Evolutionary conservation across 352 stramenopile genomes (phyloP), one percentile per base, ranked within the genome.

Genomic region (Stramenopiles sp.): DNA sequence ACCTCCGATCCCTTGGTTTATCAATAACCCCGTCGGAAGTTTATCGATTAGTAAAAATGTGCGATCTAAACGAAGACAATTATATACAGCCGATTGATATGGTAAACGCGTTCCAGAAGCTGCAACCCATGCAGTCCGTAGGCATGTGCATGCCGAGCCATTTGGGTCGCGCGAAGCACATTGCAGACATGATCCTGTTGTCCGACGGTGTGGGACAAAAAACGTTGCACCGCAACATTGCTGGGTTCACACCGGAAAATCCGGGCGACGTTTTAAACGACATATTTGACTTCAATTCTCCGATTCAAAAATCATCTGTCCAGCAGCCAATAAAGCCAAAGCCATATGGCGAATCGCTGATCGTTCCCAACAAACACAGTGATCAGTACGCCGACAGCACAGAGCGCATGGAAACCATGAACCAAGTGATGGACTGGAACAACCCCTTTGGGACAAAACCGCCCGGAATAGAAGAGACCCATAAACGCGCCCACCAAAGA

Each of bases 91-190:
- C 43, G 25, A 25, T 63, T 18, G 43, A 63, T 63, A 12, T 63
- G 43, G 43, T 63, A 63, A 63, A 63, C 43, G 43, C 43, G 25
- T 63, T 63, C 12, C 43, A 63, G 25, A 63, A 63, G 25, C 12
- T 63, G 43, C 43, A 63, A 63, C 43, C 43, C 12, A 63, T 63
- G 43, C 43, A 63, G 25, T 63, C 43, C 25, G 43, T 63, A 63
- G 12, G 12, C 43, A 63, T 63, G 43, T 63, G 43, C 43, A 63
- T 63, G 43, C 43, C 43, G 25, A 63, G 43, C 25, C 43, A 63
- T 18, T 25, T 63, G 12, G 43, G 43, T 18, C 43, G 43, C 25
- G 43, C 43, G 12, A 63, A 63, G 43, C 43, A 63, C 43, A 12
- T 63, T 18, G 43, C 43, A 63, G 43, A 63, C 25, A 18, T 25